Conservation (phyloP, 2,329 filamentous ascomycete species). For the Fusarium phyllophilum region DNA sequence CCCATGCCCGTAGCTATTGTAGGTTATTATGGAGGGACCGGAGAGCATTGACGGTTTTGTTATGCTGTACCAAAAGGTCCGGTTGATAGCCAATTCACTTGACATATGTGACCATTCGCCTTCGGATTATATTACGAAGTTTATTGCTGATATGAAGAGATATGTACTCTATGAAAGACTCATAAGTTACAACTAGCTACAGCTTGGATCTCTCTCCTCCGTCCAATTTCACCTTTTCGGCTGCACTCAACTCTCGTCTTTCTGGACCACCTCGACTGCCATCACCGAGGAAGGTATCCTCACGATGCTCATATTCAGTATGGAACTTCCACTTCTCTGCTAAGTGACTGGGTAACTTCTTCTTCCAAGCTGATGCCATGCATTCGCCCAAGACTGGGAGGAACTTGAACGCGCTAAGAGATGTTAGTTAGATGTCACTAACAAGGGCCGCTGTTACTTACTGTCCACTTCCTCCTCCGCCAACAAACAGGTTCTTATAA, state of each 20-base stretch:
- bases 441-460: neutral
- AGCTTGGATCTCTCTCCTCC: conserved; percentile 1
- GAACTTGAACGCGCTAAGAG: conserved; percentile 31
- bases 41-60: neutral
- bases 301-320: conserved; percentile 16
- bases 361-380: conserved; percentile 9
- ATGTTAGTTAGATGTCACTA: neutral
- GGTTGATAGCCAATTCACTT: no score
- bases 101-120: neutral
- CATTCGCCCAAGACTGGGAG: conserved; percentile 30
- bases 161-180: no score
- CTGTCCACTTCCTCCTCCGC: conserved; percentile 36
- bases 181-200: neutral
- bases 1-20: neutral
- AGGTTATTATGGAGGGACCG: neutral
- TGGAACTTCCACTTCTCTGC: conserved; percentile 31
- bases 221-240: conserved; percentile 7
- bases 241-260: conserved; percentile 4
- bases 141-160: neutral
- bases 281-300: conserved; percentile 28
- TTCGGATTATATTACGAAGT: neutral
- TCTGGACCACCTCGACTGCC: conserved; percentile 32
- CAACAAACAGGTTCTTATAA: conserved; percentile 32
- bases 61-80: no score
- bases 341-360: conserved; percentile 4